Percentiles rank a stretch among this genome's conserved stretches.
These are phyloP conservation scores for Beauveria brongniartii DNA, from an alignment of 2,329 filamentous ascomycete species.

Conservation along the genomic window DNA sequence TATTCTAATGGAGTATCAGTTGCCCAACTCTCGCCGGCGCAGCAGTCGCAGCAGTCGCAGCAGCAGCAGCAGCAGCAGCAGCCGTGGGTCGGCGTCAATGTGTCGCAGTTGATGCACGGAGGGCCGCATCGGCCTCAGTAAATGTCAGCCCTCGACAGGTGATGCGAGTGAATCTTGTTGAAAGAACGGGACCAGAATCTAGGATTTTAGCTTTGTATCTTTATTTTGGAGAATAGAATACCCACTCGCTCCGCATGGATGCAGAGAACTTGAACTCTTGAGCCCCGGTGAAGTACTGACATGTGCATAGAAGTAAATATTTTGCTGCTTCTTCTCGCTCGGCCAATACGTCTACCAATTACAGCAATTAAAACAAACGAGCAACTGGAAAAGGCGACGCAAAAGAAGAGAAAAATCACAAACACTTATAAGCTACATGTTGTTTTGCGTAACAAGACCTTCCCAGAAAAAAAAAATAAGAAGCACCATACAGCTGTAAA, in stretches of 20 bases:
- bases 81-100: slow-evolving; percentile 16
- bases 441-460: neutral
- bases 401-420: neutral
- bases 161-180: too few species aligned
- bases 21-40: neutral
- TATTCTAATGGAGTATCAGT: slow-evolving; percentile 11
- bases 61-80: slow-evolving; percentile 12
- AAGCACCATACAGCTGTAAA: neutral
- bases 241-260: too few species aligned
- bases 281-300: too few species aligned
- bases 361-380: neutral
- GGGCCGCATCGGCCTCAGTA: slow-evolving; percentile 6
- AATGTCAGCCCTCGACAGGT: neutral
- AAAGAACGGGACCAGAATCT: too few species aligned
- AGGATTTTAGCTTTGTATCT: too few species aligned
- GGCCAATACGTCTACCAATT: too few species aligned
- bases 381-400: too few species aligned
- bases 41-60: neutral
- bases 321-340: too few species aligned
- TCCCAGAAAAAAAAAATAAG: neutral
- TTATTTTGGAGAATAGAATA: too few species aligned
- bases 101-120: slow-evolving; percentile 17
- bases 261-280: too few species aligned
- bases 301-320: too few species aligned
- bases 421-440: neutral